These are phyloP conservation scores for Fomes fomentarius DNA, from an alignment of 1,284 basidiomycete genomes.

Conservation along the genomic window DNA sequence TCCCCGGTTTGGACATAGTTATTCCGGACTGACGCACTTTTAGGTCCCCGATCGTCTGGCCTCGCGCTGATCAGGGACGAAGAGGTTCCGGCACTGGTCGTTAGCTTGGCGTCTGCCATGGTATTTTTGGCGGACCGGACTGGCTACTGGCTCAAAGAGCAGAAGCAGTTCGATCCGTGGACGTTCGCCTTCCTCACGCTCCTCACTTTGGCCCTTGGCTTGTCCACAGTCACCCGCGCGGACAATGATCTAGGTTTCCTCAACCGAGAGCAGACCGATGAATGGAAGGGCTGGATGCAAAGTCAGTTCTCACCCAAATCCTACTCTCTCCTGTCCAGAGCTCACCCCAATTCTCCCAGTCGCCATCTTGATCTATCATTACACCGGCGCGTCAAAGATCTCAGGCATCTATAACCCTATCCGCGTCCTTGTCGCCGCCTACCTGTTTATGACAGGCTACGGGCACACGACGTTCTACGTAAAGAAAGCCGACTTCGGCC, in stretches of 20 bases:
- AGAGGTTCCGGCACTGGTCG: constrained; percentile 53
- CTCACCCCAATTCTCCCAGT: constrained; percentile 46
- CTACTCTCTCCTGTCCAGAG: no score
- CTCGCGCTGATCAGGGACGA: constrained; percentile 43
- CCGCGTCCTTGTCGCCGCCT: constrained; percentile 84
- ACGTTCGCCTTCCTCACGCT: constrained; percentile 66
- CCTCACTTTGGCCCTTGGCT: constrained; percentile 57
- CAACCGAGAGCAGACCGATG: constrained; percentile 90
- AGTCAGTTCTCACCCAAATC: constrained; percentile 64
- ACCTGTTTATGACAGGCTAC: constrained; percentile 83
- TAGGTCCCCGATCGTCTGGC: constrained; percentile 34
- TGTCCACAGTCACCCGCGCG: constrained; percentile 66
- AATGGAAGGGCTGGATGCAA: constrained; percentile 98
- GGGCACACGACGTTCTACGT: constrained; percentile 80
- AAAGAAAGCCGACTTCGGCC: constrained; percentile 85
- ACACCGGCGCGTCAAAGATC: constrained; percentile 83
- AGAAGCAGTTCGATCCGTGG: constrained; percentile 79
- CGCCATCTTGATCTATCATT: constrained; percentile 88
- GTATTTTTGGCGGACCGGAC: constrained; percentile 84
- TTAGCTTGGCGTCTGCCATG: constrained; percentile 67
- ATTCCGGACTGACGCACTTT: neutral
- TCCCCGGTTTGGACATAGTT: neutral
- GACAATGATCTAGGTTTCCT: constrained; percentile 87
- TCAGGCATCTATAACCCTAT: constrained; percentile 91
- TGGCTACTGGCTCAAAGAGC: constrained; percentile 83